phyloP scores from a whole-genome alignment of 2,329 filamentous ascomycete species.

The Ophiostoma sp. region DNA sequence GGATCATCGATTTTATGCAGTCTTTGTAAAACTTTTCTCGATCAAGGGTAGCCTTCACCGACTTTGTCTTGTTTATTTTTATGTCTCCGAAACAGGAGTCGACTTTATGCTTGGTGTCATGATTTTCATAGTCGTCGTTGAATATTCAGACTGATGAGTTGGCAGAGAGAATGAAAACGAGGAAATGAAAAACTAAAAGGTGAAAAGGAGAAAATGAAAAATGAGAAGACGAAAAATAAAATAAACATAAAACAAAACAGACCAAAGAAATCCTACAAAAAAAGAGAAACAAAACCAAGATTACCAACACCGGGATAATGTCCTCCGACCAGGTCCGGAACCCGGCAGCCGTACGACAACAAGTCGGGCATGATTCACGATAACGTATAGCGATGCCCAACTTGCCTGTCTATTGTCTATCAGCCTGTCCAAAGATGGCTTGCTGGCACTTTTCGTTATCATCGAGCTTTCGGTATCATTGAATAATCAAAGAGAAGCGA shows the following conservation, averaged over 20 bases:
- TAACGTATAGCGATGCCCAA: slow-evolving; percentile 9
- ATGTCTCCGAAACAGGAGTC: not conserved
- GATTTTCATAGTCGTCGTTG: not conserved
- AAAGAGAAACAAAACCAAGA: not conserved
- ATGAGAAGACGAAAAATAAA: not conserved
- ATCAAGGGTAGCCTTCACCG: slow-evolving; percentile 6
- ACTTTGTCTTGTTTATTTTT: not conserved
- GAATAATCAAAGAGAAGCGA: not conserved
- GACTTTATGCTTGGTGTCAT: not conserved
- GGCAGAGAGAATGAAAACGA: not conserved
- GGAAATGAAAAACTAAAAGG: not conserved
- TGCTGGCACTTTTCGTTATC: slow-evolving; percentile 4
- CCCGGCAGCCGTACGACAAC: not conserved
- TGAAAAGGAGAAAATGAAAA: not conserved
- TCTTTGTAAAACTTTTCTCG: slow-evolving; percentile 7
- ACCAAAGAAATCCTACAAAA: not conserved
- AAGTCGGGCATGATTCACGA: slow-evolving; percentile 2
- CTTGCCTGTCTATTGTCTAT: not conserved
- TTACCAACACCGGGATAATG: not conserved
- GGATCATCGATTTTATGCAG: slow-evolving; percentile 1
- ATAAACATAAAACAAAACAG: not conserved
- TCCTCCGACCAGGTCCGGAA: not conserved
- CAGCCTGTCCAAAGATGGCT: not conserved
- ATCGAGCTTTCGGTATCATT: not conserved
- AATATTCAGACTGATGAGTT: not conserved